A percentile compares a stretch with the other conserved stretches of the same genome.
Conservation (phyloP, 805 yeast species). For the Brettanomyces bruxellensis region DNA sequence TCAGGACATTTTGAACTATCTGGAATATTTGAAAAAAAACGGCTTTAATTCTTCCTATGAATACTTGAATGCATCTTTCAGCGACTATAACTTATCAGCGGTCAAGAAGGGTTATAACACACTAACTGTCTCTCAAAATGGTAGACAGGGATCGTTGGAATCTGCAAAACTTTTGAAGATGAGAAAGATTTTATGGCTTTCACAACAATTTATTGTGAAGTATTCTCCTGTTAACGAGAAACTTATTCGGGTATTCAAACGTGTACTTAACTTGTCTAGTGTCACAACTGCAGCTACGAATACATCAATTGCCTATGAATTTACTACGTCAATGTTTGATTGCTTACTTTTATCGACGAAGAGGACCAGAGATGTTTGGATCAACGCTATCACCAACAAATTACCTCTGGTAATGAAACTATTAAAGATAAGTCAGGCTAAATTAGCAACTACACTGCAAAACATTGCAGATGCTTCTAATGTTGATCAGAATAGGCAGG, state of each 20-base stretch:
- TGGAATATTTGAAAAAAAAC: slow-evolving; percentile 8
- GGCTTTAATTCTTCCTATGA: slow-evolving; percentile 11
- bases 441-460: slow-evolving; percentile 14
- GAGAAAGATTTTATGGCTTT: slow-evolving; percentile 24
- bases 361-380: slow-evolving; percentile 17
- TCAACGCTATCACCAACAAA: slow-evolving; percentile 17
- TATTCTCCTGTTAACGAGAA: slow-evolving; percentile 15
- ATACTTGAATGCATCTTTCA: slow-evolving; percentile 9
- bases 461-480: slow-evolving; percentile 14
- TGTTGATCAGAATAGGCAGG: slow-evolving; percentile 5
- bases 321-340: slow-evolving; percentile 19
- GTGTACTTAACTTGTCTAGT: slow-evolving; percentile 19
- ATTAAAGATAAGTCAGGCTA: slow-evolving; percentile 23
- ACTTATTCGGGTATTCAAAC: slow-evolving; percentile 20
- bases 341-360: slow-evolving; percentile 16
- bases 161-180: slow-evolving; percentile 16
- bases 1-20: slow-evolving; percentile 8
- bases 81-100: slow-evolving; percentile 10
- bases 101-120: slow-evolving; percentile 13
- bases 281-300: slow-evolving; percentile 23
- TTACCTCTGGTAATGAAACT: slow-evolving; percentile 17
- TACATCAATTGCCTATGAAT: slow-evolving; percentile 21
- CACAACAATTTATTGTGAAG: slow-evolving; percentile 19
- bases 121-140: slow-evolving; percentile 5
- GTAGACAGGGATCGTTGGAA: slow-evolving; percentile 6